Evolutionary conservation across 352 stramenopile genomes (phyloP), one percentile per base, ranked within the genome.

Genomic region (Globisporangium acanthophoron): DNA sequence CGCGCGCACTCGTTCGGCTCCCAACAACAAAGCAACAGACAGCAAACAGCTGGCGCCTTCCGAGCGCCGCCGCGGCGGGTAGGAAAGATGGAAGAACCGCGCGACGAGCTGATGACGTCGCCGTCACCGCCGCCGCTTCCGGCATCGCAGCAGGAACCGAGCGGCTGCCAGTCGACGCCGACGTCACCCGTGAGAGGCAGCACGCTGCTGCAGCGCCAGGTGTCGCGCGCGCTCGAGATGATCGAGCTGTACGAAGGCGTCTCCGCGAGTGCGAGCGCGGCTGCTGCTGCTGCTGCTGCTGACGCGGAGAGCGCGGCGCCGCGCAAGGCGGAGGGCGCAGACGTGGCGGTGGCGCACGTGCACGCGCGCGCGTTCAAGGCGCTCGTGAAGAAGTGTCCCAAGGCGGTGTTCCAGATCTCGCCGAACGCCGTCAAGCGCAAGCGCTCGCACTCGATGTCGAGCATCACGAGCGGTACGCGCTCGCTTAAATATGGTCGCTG

Each of bases 361-460:
- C 49, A 58, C 43, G 52, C 40, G 21, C 54, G 59, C n/a, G n/a
- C 41, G 35, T 45, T 60, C 59, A 58, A 61, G 41, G 59, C 37
- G 41, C 46, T 49, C 20, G 52, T 35, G 31, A 67, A 67, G 45
- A 67, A 67, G 39, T 60, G 49, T 33, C 61, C 57, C 5, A 64
- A 65, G 16, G 52, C 61, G 12, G 53, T 65, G 33, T 71, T 69
- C 52, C 69, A 76, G 59, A 76, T 76, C 59, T 76, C 73, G 27
- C 68, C 69, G 48, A 81, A 69, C 44, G 59, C 67, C 15, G 58
- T 73, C 35, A 87, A 86, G 69, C 79, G 79, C 55, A 89, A 89
- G 65, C 76, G 79, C 18, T 70, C 79, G 56, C 75, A 73, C 47
- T 84, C 67, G 56, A 73, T 78, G 33, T 64, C 74, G 48, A 56